These are phyloP conservation scores for Phytophthora crassamura DNA, from an alignment of 352 stramenopile genomes.

Conservation along the genomic window DNA sequence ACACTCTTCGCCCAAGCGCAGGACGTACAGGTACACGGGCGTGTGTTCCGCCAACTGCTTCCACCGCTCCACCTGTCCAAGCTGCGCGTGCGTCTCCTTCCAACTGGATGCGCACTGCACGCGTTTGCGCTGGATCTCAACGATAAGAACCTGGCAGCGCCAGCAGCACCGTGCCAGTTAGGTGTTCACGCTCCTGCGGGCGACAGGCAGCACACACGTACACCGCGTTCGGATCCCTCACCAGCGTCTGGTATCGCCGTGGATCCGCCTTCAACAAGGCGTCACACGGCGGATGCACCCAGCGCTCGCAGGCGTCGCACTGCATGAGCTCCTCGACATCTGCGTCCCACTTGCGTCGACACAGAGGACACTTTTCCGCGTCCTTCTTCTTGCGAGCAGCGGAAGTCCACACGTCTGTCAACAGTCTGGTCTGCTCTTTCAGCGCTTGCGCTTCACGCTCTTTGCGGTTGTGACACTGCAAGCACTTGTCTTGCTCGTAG, in stretches of 20 bases:
- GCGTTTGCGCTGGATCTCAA: slow-evolving; percentile 76
- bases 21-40: slow-evolving; percentile 82
- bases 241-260: slow-evolving; percentile 66
- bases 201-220: slow-evolving; percentile 83
- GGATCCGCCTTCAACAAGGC: slow-evolving; percentile 61
- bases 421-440: slow-evolving; percentile 56
- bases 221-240: slow-evolving; percentile 66
- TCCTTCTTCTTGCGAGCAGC: slow-evolving; percentile 62
- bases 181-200: slow-evolving; percentile 59
- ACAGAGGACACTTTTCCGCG: slow-evolving; percentile 83
- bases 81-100: slow-evolving; percentile 68
- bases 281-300: slow-evolving; percentile 86
- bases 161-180: slow-evolving; percentile 44
- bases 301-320: slow-evolving; percentile 87
- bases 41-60: slow-evolving; percentile 78
- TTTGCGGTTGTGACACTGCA: slow-evolving; percentile 64
- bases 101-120: slow-evolving; percentile 66
- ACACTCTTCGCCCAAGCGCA: slow-evolving; percentile 86
- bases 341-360: slow-evolving; percentile 65
- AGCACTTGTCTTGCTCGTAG: slow-evolving; percentile 60
- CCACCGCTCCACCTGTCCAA: slow-evolving; percentile 67
- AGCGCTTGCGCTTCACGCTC: slow-evolving; percentile 56
- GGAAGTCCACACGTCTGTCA: slow-evolving; percentile 67
- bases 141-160: slow-evolving; percentile 76
- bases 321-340: slow-evolving; percentile 88